These are phyloP conservation scores for Breynia disticha DNA, from an alignment of 441 rosid genomes.

Conservation along the genomic window DNA sequence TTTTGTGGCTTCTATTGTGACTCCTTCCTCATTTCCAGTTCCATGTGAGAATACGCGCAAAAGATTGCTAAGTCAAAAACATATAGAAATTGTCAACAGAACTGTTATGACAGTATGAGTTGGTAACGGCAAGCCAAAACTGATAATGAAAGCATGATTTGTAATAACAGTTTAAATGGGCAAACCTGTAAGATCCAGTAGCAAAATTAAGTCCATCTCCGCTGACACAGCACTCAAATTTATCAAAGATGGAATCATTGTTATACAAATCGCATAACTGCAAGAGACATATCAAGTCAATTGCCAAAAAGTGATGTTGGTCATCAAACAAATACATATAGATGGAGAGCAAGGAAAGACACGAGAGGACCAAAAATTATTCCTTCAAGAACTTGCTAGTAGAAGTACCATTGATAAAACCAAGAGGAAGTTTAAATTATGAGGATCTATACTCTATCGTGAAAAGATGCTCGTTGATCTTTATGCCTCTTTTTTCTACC, in stretches of 20 bases:
- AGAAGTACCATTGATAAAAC: neutral
- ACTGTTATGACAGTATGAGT: conserved; percentile 7
- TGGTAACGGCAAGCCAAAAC: conserved; percentile 5
- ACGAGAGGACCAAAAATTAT: too few species aligned
- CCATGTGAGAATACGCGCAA: conserved; percentile 46
- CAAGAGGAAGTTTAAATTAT: neutral
- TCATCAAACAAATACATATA: neutral
- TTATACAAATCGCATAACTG: conserved; percentile 61
- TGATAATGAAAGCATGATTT: too few species aligned
- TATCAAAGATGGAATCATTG: conserved; percentile 60
- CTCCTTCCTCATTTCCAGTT: conserved; percentile 36
- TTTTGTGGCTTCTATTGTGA: conserved; percentile 46
- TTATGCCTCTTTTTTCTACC: neutral
- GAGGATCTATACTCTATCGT: neutral
- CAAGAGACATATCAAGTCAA: conserved; percentile 17
- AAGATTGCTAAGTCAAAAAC: conserved; percentile 35
- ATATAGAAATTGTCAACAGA: conserved; percentile 15
- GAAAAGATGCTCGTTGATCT: neutral
- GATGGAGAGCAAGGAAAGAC: neutral
- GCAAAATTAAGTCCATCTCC: conserved; percentile 59
- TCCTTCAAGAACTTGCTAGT: neutral
- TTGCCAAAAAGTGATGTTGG: neutral
- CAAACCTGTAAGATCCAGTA: conserved; percentile 69
- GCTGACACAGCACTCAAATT: conserved; percentile 59
- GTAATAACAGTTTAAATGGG: conserved; percentile 6